A percentile compares a stretch with the other conserved stretches of the same genome.
These are phyloP conservation scores for Conoideocrella luteorostrata DNA, from an alignment of 2,329 filamentous ascomycete species.

Conservation along the genomic window DNA sequence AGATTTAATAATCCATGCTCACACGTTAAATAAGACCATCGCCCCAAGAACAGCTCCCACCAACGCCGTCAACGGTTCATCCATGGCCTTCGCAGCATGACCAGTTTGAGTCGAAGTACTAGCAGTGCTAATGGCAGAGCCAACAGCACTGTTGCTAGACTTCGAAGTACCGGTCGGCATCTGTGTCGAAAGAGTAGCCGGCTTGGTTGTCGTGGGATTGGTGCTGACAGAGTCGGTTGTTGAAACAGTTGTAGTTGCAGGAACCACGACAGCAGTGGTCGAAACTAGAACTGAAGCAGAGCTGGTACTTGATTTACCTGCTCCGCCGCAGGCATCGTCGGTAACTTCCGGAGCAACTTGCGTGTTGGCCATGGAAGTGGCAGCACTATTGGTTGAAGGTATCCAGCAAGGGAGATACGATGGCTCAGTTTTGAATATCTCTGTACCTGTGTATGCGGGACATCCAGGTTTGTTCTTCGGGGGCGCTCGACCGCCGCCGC, in stretches of 20 bases:
- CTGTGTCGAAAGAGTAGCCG: not conserved
- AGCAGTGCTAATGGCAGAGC: not conserved
- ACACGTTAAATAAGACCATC: too few relatives aligned
- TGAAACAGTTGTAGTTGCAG: not conserved
- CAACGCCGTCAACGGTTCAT: not conserved
- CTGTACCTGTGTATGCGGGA: conserved; percentile 33
- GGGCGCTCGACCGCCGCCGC: conserved; percentile 47
- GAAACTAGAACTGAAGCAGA: not conserved
- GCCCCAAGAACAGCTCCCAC: not conserved
- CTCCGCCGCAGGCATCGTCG: not conserved
- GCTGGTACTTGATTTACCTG: not conserved
- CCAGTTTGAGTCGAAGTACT: not conserved
- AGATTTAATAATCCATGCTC: too few relatives aligned
- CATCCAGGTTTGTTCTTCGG: conserved; percentile 46
- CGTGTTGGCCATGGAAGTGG: too few relatives aligned
- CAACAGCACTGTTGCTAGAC: not conserved
- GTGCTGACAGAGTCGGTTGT: not conserved
- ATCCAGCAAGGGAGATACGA: not conserved
- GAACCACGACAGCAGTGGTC: not conserved
- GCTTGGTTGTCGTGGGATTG: not conserved
- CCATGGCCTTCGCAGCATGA: not conserved
- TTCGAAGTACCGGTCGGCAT: not conserved
- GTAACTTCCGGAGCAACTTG: not conserved
- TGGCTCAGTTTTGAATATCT: not conserved
- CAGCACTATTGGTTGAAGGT: not conserved